These are phyloP conservation scores for Puccinellia tenuiflora DNA, from an alignment of 176 grass and related monocot genomes.

Conservation along the genomic window DNA sequence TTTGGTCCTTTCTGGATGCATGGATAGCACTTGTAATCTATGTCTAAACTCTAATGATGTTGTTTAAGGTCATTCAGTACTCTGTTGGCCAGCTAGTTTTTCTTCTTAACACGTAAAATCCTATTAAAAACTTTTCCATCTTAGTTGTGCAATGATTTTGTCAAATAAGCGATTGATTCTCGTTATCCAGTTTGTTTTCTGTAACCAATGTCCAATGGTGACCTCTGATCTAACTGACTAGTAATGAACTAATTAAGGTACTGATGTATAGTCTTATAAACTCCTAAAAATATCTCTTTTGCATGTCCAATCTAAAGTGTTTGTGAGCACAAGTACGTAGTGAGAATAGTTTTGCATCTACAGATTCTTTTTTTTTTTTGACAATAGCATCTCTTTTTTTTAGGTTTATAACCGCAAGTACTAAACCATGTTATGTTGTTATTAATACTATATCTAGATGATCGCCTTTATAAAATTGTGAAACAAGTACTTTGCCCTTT, in stretches of 20 bases:
- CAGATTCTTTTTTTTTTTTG: too few species aligned
- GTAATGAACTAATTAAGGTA: background rate
- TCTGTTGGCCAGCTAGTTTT: background rate
- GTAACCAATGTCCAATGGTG: background rate
- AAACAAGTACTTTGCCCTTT: background rate
- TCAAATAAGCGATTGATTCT: background rate
- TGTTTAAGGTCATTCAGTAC: conserved; percentile 7
- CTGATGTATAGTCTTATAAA: background rate
- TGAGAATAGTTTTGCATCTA: background rate
- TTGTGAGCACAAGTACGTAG: background rate
- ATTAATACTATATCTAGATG: background rate
- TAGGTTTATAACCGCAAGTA: too few species aligned
- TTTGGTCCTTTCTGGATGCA: background rate
- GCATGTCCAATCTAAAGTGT: background rate
- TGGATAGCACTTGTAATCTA: conserved; percentile 19
- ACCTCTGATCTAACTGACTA: conserved; percentile 25
- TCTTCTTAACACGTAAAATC: background rate
- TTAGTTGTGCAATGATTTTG: background rate
- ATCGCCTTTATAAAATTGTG: background rate
- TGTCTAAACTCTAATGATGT: background rate
- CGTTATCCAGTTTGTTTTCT: conserved; percentile 2
- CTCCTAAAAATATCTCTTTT: background rate
- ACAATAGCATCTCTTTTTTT: too few species aligned
- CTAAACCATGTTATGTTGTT: background rate
- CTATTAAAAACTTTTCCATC: too few species aligned